Evolutionary conservation across 1,284 basidiomycete species (phyloP).

Genomic region (Apiotrichum domesticum): DNA sequence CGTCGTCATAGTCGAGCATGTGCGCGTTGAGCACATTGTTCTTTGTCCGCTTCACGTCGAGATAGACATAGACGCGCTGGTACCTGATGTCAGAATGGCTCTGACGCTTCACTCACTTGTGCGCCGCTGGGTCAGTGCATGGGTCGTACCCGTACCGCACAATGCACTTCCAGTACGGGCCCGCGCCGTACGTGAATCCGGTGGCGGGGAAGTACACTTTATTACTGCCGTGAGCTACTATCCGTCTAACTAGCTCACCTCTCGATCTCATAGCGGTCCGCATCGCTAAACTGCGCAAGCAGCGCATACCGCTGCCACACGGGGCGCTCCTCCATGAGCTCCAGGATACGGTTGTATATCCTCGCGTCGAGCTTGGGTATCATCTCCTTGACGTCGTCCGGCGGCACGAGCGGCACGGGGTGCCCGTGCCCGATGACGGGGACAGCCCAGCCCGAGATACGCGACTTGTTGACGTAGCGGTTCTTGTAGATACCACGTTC

Average conservation of each 20-base stretch:
- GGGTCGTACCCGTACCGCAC: constrained; percentile 88
- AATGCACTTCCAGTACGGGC: constrained; percentile 86
- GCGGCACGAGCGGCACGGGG: constrained; percentile 58
- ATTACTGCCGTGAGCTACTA: constrained; percentile 29
- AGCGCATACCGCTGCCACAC: constrained; percentile 82
- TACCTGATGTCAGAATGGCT: constrained; percentile 51
- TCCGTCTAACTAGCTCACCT: constrained; percentile 1
- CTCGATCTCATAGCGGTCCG: constrained; percentile 40
- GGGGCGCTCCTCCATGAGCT: constrained; percentile 59
- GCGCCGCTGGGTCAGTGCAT: constrained; percentile 60
- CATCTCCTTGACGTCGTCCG: constrained; percentile 48
- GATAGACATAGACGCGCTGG: constrained; percentile 68
- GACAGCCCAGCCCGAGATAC: constrained; percentile 20
- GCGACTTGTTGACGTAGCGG: constrained; percentile 32
- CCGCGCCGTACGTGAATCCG: constrained; percentile 83
- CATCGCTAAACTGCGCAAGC: constrained; percentile 69
- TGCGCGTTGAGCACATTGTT: constrained; percentile 21
- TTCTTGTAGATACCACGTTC: constrained; percentile 24
- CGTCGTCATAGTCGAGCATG: constrained; percentile 18
- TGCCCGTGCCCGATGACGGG: constrained; percentile 24
- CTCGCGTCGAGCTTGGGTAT: constrained; percentile 54
- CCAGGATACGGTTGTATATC: constrained; percentile 35
- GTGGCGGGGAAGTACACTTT: constrained; percentile 50
- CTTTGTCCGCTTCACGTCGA: constrained; percentile 20
- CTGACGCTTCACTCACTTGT: constrained; percentile 55